Evolutionary conservation across 129 eudicot species (phyloP).

Genomic region (Oenanthe sinensis): DNA sequence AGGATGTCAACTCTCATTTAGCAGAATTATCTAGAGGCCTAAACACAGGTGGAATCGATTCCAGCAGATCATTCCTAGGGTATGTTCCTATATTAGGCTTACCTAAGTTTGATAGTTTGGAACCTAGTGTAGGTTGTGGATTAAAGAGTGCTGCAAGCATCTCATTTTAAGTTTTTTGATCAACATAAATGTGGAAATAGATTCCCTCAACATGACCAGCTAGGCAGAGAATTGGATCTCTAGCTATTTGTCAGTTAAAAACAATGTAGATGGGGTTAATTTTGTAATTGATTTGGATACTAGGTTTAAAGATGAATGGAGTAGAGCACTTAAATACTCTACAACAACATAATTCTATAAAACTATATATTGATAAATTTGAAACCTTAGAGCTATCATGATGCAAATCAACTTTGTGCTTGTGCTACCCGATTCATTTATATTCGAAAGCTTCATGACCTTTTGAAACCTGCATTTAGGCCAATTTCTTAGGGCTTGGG

Average conservation of each 20-base stretch:
- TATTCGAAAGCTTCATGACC: not conserved
- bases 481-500: not conserved
- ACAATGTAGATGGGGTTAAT: not conserved
- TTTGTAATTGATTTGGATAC: not conserved
- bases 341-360: not conserved
- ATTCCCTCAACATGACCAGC: not conserved
- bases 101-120: not conserved
- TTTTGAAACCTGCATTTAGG: not conserved
- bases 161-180: not conserved
- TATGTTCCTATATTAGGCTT: not conserved
- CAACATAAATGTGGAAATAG: not conserved
- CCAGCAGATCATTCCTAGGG: not conserved
- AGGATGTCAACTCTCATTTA: conserved; percentile 3
- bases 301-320: not conserved
- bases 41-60: not conserved
- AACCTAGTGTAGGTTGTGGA: not conserved
- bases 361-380: not conserved
- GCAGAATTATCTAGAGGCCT: not conserved
- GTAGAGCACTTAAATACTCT: not conserved
- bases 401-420: not conserved
- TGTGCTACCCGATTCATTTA: not conserved
- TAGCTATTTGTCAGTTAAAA: not conserved
- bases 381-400: not conserved
- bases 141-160: not conserved
- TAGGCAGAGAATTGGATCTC: not conserved